A percentile compares a stretch with the other conserved stretches of the same genome.
These are phyloP conservation scores for Calonectria multiphialidica DNA, from an alignment of 2,329 filamentous ascomycete species.

Conservation along the genomic window DNA sequence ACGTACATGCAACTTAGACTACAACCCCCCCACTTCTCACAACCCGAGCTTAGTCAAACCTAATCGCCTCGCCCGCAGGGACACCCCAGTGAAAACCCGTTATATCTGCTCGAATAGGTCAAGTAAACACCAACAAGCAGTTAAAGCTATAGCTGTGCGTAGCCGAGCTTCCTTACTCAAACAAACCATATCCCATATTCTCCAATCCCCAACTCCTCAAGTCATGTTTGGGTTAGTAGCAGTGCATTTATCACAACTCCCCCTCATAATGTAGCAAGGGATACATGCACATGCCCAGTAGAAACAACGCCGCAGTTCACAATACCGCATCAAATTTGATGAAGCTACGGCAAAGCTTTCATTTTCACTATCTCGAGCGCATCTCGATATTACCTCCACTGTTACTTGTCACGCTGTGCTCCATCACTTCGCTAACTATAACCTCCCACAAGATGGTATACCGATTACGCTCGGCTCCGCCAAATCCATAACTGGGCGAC, in stretches of 20 bases:
- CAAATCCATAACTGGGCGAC: background rate
- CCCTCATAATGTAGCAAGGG: background rate
- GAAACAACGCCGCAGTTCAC: conserved; percentile 18
- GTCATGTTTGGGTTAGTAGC: background rate
- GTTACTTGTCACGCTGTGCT: background rate
- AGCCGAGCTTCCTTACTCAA: too few relatives aligned
- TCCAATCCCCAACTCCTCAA: background rate
- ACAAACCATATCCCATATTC: background rate
- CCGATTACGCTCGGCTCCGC: conserved; percentile 13
- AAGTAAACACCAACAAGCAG: too few relatives aligned
- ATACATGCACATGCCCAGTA: background rate
- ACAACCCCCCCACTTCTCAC: conserved; percentile 4
- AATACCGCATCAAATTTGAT: background rate
- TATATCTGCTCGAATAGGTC: background rate
- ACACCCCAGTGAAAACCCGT: background rate
- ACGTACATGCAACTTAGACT: background rate
- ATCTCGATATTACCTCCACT: conserved; percentile 27
- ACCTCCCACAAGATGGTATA: conserved; percentile 21
- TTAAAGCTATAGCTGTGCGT: background rate
- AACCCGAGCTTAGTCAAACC: conserved; percentile 12
- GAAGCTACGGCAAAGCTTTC: conserved; percentile 15
- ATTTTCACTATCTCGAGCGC: conserved; percentile 28
- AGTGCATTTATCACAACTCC: background rate
- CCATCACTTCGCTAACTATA: conserved; percentile 4
- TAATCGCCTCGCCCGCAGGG: background rate